phyloP scores from a whole-genome alignment of 345 rosid species.

The Clarkia xantiana region DNA sequence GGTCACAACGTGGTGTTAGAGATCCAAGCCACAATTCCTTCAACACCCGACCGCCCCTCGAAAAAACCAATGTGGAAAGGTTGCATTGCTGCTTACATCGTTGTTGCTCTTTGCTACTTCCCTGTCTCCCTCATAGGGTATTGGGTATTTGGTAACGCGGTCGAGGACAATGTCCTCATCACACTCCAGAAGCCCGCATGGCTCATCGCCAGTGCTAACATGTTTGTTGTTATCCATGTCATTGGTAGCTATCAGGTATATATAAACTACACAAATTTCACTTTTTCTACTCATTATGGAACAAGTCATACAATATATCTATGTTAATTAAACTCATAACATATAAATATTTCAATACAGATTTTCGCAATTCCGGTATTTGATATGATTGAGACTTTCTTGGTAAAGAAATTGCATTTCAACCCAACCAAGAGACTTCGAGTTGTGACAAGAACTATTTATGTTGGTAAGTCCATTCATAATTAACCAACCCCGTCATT shows the following conservation, averaged over 20 bases:
- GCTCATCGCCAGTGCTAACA: conserved; percentile 55
- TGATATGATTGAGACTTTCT: conserved; percentile 21
- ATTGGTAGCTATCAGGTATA: conserved; percentile 71
- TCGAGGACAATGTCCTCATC: conserved; percentile 39
- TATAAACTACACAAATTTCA: too few species aligned
- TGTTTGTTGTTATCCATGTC: conserved; percentile 65
- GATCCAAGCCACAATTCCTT: conserved; percentile 75
- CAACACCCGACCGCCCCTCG: conserved; percentile 66
- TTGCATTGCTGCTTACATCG: conserved; percentile 46
- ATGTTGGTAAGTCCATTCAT: conserved; percentile 17
- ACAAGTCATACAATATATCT: too few species aligned
- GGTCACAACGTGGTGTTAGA: conserved; percentile 72
- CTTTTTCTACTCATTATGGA: too few species aligned
- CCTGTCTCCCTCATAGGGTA: conserved; percentile 62
- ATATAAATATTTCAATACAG: conserved; percentile 9
- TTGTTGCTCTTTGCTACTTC: conserved; percentile 68
- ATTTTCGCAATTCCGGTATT: conserved; percentile 27
- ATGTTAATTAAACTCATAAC: too few species aligned
- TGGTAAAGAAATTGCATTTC: conserved; percentile 19
- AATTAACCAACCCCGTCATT: too few species aligned
- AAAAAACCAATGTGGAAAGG: conserved; percentile 71
- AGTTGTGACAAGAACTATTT: conserved; percentile 11
- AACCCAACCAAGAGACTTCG: conserved; percentile 15
- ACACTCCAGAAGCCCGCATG: conserved; percentile 47
- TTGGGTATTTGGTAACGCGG: conserved; percentile 39